Conservation (phyloP, 306 rosid species). For the Abrus pulchellus region DNA sequence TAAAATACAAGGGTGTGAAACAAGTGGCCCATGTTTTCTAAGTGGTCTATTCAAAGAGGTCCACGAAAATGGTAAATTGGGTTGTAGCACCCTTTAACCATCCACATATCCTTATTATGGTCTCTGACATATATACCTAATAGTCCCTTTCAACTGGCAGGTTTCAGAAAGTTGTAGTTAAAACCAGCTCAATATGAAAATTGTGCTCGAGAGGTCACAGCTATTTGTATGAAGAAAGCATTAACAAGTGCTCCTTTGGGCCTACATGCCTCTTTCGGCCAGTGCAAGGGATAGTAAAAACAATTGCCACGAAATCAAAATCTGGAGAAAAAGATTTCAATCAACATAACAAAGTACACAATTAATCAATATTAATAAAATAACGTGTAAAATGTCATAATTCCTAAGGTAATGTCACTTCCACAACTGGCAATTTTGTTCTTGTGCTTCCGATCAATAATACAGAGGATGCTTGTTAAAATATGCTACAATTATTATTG, state of each 20-base stretch:
- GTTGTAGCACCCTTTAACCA: slow-evolving; percentile 37
- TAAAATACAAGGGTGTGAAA: slow-evolving; percentile 12
- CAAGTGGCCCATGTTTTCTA: slow-evolving; percentile 40
- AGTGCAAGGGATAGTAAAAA: slow-evolving; percentile 41
- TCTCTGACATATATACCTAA: slow-evolving; percentile 59
- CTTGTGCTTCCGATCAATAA: slow-evolving; percentile 47
- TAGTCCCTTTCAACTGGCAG: slow-evolving; percentile 48
- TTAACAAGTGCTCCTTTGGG: slow-evolving; percentile 41
- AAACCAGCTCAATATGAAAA: slow-evolving; percentile 47
- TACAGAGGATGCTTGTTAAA: slow-evolving; percentile 41
- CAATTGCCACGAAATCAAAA: slow-evolving; percentile 34
- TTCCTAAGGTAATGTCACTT: slow-evolving; percentile 44
- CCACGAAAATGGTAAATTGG: slow-evolving; percentile 41
- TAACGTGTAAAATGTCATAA: slow-evolving; percentile 3
- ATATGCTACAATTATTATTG: slow-evolving; percentile 44
- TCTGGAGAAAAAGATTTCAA: slow-evolving; percentile 43
- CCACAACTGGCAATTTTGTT: slow-evolving; percentile 53
- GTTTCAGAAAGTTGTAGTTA: slow-evolving; percentile 47
- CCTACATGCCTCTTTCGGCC: slow-evolving; percentile 54
- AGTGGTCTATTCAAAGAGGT: slow-evolving; percentile 48
- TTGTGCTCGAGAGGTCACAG: slow-evolving; percentile 43
- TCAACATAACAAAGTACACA: slow-evolving; percentile 29
- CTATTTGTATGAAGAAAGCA: slow-evolving; percentile 41
- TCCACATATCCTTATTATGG: slow-evolving; percentile 49
- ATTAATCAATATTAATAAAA: slow-evolving; percentile 36